phyloP scores from a whole-genome alignment of 1,284 basidiomycete species.

The Caloboletus firmus region DNA sequence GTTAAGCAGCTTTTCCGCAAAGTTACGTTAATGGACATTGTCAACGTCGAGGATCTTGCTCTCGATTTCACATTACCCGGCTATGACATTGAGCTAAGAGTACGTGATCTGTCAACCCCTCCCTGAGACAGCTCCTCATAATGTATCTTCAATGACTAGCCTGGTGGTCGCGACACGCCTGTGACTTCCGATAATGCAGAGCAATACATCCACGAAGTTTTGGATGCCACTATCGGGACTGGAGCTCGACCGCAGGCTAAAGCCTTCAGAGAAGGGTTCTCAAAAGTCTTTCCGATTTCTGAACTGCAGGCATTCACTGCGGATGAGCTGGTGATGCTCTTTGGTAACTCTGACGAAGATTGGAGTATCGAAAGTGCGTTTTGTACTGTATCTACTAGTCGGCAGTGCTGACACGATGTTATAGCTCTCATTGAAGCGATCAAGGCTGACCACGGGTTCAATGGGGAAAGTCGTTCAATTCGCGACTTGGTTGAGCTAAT shows the following conservation, averaged over 20 bases:
- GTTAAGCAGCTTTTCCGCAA: constrained; percentile 51
- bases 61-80: constrained; percentile 97
- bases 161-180: constrained; percentile 73
- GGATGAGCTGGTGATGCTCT: constrained; percentile 91
- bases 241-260: constrained; percentile 75
- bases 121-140: background rate
- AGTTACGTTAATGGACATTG: constrained; percentile 54
- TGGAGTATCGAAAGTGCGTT: constrained; percentile 85
- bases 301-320: constrained; percentile 92
- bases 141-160: constrained; percentile 40
- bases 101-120: constrained; percentile 36
- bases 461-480: constrained; percentile 89
- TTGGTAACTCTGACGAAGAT: constrained; percentile 94
- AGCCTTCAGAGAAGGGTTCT: constrained; percentile 89
- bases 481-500: constrained; percentile 87
- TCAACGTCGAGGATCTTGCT: constrained; percentile 83
- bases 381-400: background rate
- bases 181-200: constrained; percentile 87
- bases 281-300: constrained; percentile 89
- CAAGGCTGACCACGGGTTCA: constrained; percentile 99
- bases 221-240: constrained; percentile 80
- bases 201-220: constrained; percentile 81
- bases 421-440: constrained; percentile 82
- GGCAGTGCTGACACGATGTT: constrained; percentile 8
- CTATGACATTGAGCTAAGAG: constrained; percentile 87